Percentiles rank a stretch among this genome's conserved stretches.
phyloP scores from a whole-genome alignment of 2,329 filamentous ascomycete genomes.

The Huntiella abstrusa region DNA sequence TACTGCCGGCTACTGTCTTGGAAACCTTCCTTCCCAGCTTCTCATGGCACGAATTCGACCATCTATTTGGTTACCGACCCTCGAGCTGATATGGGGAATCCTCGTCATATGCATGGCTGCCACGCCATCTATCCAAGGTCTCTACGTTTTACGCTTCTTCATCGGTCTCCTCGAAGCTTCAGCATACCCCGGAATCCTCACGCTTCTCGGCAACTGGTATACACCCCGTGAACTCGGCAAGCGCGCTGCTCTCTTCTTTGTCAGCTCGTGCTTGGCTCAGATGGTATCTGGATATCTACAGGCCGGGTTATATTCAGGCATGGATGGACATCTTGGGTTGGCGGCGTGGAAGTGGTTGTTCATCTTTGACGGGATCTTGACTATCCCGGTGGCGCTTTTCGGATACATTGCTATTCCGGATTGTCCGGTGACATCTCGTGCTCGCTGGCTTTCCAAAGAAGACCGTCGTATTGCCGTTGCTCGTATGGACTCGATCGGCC shows the following conservation, averaged over 20 bases:
- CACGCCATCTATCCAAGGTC: slow-evolving; percentile 20
- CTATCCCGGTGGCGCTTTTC: slow-evolving; percentile 17
- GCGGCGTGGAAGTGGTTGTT: slow-evolving; percentile 29
- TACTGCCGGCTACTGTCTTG: slow-evolving; percentile 40
- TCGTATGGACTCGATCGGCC: slow-evolving; percentile 17
- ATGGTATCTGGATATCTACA: slow-evolving; percentile 28
- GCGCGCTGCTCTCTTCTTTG: slow-evolving; percentile 24
- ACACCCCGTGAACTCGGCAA: slow-evolving; percentile 24
- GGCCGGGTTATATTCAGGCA: slow-evolving; percentile 22
- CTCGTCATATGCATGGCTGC: slow-evolving; percentile 21
- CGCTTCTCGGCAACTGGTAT: slow-evolving; percentile 26
- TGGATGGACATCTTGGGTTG: slow-evolving; percentile 21
- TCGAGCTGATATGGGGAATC: slow-evolving; percentile 19
- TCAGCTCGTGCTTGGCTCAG: slow-evolving; percentile 19
- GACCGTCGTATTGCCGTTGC: slow-evolving; percentile 16
- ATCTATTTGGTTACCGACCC: slow-evolving; percentile 22
- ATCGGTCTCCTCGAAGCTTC: slow-evolving; percentile 22
- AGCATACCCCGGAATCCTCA: slow-evolving; percentile 21
- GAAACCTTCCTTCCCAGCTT: slow-evolving; percentile 21
- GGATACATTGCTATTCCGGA: slow-evolving; percentile 20
- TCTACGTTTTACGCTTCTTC: slow-evolving; percentile 25
- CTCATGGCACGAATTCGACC: slow-evolving; percentile 23
- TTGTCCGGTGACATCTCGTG: slow-evolving; percentile 16
- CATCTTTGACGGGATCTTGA: slow-evolving; percentile 24
- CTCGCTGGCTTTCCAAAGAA: slow-evolving; percentile 15